Base-by-base conservation (phyloP, 2,329 filamentous ascomycete species). In the Diaporthe destruens region DNA sequence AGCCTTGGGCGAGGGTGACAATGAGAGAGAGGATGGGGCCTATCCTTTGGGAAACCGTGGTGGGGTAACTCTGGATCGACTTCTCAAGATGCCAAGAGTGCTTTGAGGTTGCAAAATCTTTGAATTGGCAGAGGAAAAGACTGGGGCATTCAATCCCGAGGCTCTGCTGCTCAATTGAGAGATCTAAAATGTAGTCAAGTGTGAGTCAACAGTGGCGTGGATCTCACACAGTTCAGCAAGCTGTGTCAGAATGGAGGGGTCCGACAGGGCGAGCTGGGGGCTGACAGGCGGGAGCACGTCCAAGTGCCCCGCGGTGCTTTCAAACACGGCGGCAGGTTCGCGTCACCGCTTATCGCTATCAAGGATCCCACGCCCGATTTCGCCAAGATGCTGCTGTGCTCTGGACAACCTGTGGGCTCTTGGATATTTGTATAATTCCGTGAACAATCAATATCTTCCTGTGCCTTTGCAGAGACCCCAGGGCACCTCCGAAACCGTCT, bases 11-110 rank as follows among this genome's bases (percentile, higher is more conserved):
- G 57, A 47, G 71, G 55, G 8, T 51, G 55, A 70, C 16, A 42
- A 51, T 32, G 16, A 29, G 23, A 63, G 32, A 59, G 25, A 57
- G 51, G 47, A 16, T 23, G 11, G n/a, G 65, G 42, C 49, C 71
- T 56, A 69, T 56, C 23, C 29, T 36, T 42, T 23, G 42, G 23
- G 44, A 71, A 67, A 73, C 49, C 18, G 67, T 67, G 69, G 72
- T 53, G 72, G 72, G 69, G 69, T 69, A 72, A 6, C 32, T 63
- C 18, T 29, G 36, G 55, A 49, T 69, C 44, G 23, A 44, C 53
- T 39, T 6, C 5, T 14, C 8, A 36, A 53, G 34, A 18, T 57
- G 11, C 23, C 25, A 18, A 49, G 42, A 23, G 1, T 36, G 6
- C 42, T 23, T 65, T 51, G 61, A 2, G n/a, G 20, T 51, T n/a